These are phyloP conservation scores for Trypanosoma avium DNA, from an alignment of 208 protist genomes.

Conservation along the genomic window DNA sequence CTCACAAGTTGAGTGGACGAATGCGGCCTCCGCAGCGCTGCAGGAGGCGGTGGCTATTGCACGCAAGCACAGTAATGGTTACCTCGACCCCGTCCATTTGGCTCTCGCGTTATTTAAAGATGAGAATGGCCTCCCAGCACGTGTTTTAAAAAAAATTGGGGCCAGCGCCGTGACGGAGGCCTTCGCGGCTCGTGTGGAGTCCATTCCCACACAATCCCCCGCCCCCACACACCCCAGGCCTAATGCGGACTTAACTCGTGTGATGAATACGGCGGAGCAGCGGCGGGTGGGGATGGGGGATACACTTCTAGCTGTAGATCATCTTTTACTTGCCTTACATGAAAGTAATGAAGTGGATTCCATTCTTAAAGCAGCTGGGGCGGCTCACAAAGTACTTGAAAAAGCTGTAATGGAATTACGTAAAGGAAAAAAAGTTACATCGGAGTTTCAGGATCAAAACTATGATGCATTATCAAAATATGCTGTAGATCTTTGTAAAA, in stretches of 20 bases:
- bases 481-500: conserved; percentile 81
- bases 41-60: conserved; percentile 45
- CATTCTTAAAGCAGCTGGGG: conserved; percentile 70
- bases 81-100: conserved; percentile 68
- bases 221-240: conserved; percentile 64
- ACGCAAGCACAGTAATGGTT: conserved; percentile 52
- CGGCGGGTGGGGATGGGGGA: conserved; percentile 69
- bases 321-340: conserved; percentile 76
- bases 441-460: conserved; percentile 78
- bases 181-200: conserved; percentile 40
- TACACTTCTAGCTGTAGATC: conserved; percentile 72
- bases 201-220: conserved; percentile 60
- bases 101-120: conserved; percentile 54
- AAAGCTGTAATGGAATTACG: conserved; percentile 74
- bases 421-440: conserved; percentile 82
- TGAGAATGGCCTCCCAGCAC: conserved; percentile 59
- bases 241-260: conserved; percentile 65
- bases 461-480: conserved; percentile 93
- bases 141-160: conserved; percentile 62
- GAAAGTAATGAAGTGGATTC: conserved; percentile 52
- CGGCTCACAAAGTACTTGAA: conserved; percentile 54
- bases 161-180: conserved; percentile 50
- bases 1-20: conserved; percentile 59
- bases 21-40: conserved; percentile 52
- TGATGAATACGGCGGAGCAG: conserved; percentile 84